Conservation (phyloP, 2,329 filamentous ascomycete species). For the Diaporthe vaccinii region DNA sequence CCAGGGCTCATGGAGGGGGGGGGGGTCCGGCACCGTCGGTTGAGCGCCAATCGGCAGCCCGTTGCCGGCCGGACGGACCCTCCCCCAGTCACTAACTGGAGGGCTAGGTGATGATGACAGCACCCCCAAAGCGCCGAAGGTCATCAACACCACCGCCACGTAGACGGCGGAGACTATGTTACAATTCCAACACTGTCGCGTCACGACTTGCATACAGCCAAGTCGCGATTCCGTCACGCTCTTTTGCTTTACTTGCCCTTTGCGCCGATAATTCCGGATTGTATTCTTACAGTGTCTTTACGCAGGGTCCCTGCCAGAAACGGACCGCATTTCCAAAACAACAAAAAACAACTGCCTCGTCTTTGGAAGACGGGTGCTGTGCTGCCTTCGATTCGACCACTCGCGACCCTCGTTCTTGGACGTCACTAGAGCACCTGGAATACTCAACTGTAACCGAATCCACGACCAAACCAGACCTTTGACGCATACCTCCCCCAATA, state of each 20-base stretch:
- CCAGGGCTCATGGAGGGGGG: neutral
- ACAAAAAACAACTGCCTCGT: conserved; percentile 12
- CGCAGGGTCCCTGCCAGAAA: neutral
- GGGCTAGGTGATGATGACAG: conserved; percentile 23
- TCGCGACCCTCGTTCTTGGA: conserved; percentile 1
- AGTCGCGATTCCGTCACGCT: conserved; percentile 21
- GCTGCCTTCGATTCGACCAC: conserved; percentile 30
- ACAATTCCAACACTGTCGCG: conserved; percentile 14
- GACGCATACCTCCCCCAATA: neutral
- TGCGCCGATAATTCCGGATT: conserved; percentile 16
- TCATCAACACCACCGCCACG: conserved; percentile 15
- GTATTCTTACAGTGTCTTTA: neutral
- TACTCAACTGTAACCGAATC: neutral
- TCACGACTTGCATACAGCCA: conserved; percentile 14
- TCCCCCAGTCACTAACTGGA: conserved; percentile 10
- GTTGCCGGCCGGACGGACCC: conserved; percentile 12
- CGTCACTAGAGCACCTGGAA: conserved; percentile 15
- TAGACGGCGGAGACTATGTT: neutral
- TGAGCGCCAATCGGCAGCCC: neutral
- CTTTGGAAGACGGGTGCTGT: conserved; percentile 28
- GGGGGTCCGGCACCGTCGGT: conserved; percentile 1
- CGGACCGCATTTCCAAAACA: conserved; percentile 21
- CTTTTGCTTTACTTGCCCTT: conserved; percentile 28
- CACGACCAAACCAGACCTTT: neutral
- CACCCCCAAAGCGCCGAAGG: neutral